phyloP scores from a whole-genome alignment of 495 filamentous ascomycete genomes.

The Aspergillus homomorphus region DNA sequence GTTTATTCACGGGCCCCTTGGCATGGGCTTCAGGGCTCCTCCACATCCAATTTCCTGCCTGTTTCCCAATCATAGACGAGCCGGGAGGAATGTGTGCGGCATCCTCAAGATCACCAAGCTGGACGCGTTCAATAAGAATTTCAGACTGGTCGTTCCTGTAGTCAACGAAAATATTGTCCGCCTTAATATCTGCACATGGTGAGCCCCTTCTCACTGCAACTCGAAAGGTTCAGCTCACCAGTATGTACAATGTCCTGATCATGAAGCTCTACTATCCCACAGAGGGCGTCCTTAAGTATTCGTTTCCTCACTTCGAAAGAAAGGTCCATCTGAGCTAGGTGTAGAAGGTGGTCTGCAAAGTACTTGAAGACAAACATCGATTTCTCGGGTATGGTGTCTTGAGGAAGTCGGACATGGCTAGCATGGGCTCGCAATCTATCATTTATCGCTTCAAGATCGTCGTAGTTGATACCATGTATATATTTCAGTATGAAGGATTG shows the following conservation, averaged over 20 bases:
- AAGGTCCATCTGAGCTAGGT: slow-evolving; percentile 39
- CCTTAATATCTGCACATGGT: slow-evolving; percentile 27
- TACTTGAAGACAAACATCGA: slow-evolving; percentile 50
- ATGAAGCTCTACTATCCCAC: slow-evolving; percentile 44
- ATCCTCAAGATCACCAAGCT: slow-evolving; percentile 43
- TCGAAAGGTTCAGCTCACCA: slow-evolving; percentile 26
- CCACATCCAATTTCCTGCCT: slow-evolving; percentile 40
- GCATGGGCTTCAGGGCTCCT: slow-evolving; percentile 43
- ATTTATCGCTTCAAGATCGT: slow-evolving; percentile 39
- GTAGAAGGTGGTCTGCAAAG: slow-evolving; percentile 42
- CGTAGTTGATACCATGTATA: slow-evolving; percentile 37
- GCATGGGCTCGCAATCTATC: slow-evolving; percentile 32
- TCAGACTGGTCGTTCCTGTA: slow-evolving; percentile 22
- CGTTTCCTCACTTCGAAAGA: slow-evolving; percentile 35
- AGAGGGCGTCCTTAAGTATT: slow-evolving; percentile 43
- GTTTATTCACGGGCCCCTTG: slow-evolving; percentile 31
- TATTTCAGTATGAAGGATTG: slow-evolving; percentile 43
- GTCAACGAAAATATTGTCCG: slow-evolving; percentile 31
- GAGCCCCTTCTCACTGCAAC: slow-evolving; percentile 1
- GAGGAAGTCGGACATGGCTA: slow-evolving; percentile 34
- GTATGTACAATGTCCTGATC: slow-evolving; percentile 48
- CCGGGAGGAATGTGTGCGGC: slow-evolving; percentile 39
- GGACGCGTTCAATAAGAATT: slow-evolving; percentile 35
- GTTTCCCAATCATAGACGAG: slow-evolving; percentile 29
- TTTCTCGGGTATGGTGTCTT: slow-evolving; percentile 44